Percentiles rank a stretch among this genome's conserved stretches.
phyloP scores from a whole-genome alignment of 768 basidiomycete genomes.

The Flagelloscypha sp. region DNA sequence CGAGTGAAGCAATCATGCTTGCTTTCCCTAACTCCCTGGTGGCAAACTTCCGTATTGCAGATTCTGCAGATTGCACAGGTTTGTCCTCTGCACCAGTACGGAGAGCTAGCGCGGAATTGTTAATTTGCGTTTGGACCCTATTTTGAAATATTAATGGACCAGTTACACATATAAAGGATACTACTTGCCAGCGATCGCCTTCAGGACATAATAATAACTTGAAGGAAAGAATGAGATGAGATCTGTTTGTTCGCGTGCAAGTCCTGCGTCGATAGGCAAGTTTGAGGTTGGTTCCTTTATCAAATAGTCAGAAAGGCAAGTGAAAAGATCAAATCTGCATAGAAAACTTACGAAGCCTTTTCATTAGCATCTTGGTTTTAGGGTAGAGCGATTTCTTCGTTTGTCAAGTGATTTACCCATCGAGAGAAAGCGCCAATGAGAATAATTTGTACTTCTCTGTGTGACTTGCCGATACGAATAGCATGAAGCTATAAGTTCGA shows the following conservation, averaged over 20 bases:
- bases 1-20: slow-evolving; percentile 69
- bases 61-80: slow-evolving; percentile 69
- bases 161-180: too few relatives aligned
- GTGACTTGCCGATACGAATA: slow-evolving; percentile 68
- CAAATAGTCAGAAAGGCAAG: background rate
- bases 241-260: slow-evolving; percentile 72
- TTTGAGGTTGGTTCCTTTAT: slow-evolving; percentile 71
- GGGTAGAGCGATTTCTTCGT: slow-evolving; percentile 63
- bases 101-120: slow-evolving; percentile 62
- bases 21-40: slow-evolving; percentile 79
- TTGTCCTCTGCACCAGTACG: slow-evolving; percentile 56
- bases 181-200: too few relatives aligned
- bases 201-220: slow-evolving; percentile 96
- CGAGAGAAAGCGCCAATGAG: slow-evolving; percentile 87
- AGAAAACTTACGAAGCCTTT: slow-evolving; percentile 58
- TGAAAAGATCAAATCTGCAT: slow-evolving; percentile 3
- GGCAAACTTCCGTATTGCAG: slow-evolving; percentile 78
- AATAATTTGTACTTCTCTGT: slow-evolving; percentile 79
- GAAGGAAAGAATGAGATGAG: slow-evolving; percentile 88
- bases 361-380: slow-evolving; percentile 64
- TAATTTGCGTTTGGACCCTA: slow-evolving; percentile 72
- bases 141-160: too few relatives aligned
- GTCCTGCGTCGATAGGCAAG: slow-evolving; percentile 85
- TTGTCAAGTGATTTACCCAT: slow-evolving; percentile 83
- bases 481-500: too few relatives aligned